Conservation (phyloP, 352 stramenopile species). For the Globisporangium abappressorium region DNA sequence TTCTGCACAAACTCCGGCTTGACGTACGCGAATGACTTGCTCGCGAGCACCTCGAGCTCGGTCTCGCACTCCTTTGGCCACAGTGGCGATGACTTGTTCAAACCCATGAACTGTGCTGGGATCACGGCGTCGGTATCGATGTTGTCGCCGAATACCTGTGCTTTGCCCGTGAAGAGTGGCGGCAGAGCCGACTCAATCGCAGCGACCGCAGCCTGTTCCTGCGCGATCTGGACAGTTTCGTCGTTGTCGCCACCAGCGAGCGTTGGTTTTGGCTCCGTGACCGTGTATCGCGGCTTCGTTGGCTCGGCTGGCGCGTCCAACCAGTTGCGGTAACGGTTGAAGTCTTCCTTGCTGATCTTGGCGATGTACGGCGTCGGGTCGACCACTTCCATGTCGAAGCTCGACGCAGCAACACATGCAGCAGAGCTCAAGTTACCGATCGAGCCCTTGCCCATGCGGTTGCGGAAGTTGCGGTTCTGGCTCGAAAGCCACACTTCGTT, state of each 20-base stretch:
- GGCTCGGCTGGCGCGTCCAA: conserved; percentile 32
- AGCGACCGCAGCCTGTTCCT: conserved; percentile 55
- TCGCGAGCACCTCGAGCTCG: conserved; percentile 72
- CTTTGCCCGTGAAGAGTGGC: conserved; percentile 58
- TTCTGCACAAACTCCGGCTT: conserved; percentile 73
- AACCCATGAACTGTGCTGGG: conserved; percentile 77
- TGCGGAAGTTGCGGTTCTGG: conserved; percentile 86
- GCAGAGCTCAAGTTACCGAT: conserved; percentile 76
- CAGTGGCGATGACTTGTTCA: conserved; percentile 77
- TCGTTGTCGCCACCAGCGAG: conserved; percentile 25
- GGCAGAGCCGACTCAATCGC: conserved; percentile 53
- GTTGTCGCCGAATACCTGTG: conserved; percentile 76
- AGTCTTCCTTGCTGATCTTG: conserved; percentile 68
- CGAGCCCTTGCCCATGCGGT: conserved; percentile 81
- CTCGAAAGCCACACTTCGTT: conserved; percentile 78
- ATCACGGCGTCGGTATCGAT: conserved; percentile 83
- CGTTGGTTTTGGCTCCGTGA: conserved; percentile 42
- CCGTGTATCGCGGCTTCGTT: conserved; percentile 33
- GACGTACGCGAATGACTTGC: conserved; percentile 82
- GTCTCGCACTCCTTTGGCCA: conserved; percentile 78
- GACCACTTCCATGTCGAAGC: conserved; percentile 73
- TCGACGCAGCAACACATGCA: conserved; percentile 66
- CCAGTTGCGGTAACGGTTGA: conserved; percentile 80
- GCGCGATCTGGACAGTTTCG: conserved; percentile 38
- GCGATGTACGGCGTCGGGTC: conserved; percentile 63